These are phyloP conservation scores for Dalbergia cochinchinensis DNA, from an alignment of 306 rosid species.

Conservation along the genomic window DNA sequence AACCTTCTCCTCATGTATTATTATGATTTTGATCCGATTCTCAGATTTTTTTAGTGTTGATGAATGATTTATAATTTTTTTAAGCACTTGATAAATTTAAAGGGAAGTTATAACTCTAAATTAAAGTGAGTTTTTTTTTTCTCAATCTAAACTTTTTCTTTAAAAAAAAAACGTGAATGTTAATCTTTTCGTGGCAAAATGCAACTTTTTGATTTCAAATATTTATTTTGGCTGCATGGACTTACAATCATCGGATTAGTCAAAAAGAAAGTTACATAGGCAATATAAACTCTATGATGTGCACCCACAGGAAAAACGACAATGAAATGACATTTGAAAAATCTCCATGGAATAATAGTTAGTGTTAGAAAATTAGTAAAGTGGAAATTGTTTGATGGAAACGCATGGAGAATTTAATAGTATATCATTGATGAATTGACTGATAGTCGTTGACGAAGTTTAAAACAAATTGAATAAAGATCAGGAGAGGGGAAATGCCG, in stretches of 20 bases:
- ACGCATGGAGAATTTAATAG: background rate
- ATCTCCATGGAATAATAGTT: background rate
- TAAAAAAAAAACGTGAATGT: background rate
- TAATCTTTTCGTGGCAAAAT: background rate
- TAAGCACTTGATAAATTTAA: too few relatives aligned
- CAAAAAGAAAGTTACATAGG: background rate
- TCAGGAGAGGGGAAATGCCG: background rate
- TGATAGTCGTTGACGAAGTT: background rate
- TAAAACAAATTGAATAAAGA: background rate
- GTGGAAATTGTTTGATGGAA: background rate
- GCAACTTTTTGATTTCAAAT: background rate
- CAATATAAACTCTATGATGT: background rate
- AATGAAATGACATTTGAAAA: slow-evolving; percentile 23
- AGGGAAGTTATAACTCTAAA: too few relatives aligned
- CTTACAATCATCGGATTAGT: background rate
- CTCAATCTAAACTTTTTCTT: too few relatives aligned
- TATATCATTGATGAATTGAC: background rate
- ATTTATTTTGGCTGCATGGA: background rate
- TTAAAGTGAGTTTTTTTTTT: too few relatives aligned
- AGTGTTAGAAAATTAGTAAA: background rate
- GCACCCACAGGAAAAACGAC: background rate
- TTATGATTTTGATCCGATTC: too few relatives aligned
- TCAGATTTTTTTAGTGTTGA: too few relatives aligned
- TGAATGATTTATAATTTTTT: too few relatives aligned
- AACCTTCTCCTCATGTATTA: too few relatives aligned